Evolutionary conservation across 306 rosid species (phyloP).

Genomic region (Cucumis cinereus): DNA sequence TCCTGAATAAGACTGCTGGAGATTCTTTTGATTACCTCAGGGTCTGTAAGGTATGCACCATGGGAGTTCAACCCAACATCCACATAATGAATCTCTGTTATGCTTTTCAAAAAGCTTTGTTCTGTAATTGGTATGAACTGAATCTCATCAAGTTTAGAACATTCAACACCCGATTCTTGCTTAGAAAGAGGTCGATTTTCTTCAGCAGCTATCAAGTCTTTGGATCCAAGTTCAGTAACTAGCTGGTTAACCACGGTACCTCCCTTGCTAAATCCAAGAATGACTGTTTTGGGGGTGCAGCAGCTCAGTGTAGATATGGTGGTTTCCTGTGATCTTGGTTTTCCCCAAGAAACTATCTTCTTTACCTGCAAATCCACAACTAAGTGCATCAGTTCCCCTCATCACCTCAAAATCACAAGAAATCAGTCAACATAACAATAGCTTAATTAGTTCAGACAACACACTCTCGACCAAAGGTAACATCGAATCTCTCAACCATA

Average conservation of each 20-base stretch:
- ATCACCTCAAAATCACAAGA: background rate
- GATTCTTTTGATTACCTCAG: constrained; percentile 35
- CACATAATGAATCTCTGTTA: constrained; percentile 59
- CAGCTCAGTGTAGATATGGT: constrained; percentile 4
- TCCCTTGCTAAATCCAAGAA: constrained; percentile 92
- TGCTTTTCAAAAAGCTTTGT: constrained; percentile 42
- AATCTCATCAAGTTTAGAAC: constrained; percentile 10
- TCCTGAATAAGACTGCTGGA: constrained; percentile 26
- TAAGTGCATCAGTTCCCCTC: background rate
- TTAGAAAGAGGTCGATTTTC: constrained; percentile 2
- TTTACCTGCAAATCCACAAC: constrained; percentile 30
- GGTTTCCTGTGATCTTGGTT: constrained; percentile 10
- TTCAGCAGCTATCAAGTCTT: constrained; percentile 13
- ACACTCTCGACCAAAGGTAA: too few relatives aligned
- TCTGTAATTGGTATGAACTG: constrained; percentile 34
- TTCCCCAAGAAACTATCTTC: constrained; percentile 14
- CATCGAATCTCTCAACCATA: too few relatives aligned
- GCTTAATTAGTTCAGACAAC: background rate
- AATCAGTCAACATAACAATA: background rate
- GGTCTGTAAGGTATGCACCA: constrained; percentile 60
- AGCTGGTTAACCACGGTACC: constrained; percentile 77
- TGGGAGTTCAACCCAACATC: constrained; percentile 76
- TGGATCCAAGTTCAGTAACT: constrained; percentile 56
- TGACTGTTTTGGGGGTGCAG: constrained; percentile 35
- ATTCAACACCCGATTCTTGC: constrained; percentile 6